A percentile compares a stretch with the other conserved stretches of the same genome.
Conservation (phyloP, 1,139 yeast species). For the Neolecta irregularis region DNA sequence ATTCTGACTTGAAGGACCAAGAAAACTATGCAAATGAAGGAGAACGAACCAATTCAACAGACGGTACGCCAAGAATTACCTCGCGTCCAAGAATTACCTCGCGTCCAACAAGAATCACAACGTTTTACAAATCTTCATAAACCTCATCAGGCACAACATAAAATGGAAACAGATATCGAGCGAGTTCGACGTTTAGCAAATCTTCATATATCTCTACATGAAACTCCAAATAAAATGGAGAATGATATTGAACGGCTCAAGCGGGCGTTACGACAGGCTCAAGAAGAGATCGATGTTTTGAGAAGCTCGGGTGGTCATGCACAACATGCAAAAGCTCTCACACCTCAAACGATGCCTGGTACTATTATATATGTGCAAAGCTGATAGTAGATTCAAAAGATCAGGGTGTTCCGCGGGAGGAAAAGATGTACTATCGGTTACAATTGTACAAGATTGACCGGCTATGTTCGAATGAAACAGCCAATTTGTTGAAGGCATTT, state of each 20-base stretch:
- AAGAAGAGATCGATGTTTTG: not conserved
- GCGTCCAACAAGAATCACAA: not conserved
- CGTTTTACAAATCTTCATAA: not conserved
- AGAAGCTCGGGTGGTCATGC: not conserved
- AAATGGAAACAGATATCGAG: not conserved
- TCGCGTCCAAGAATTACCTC: not conserved
- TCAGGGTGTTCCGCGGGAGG: conserved; percentile 3
- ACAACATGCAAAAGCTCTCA: conserved; percentile 7
- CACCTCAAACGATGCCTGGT: conserved; percentile 9
- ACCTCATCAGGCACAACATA: not conserved
- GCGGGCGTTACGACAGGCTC: conserved; percentile 1
- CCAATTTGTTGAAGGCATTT: conserved; percentile 10
- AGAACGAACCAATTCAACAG: not conserved
- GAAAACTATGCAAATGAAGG: not conserved
- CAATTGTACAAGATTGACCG: conserved; percentile 10
- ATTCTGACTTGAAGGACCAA: not conserved
- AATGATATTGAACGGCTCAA: conserved; percentile 6
- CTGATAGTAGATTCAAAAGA: too few species aligned
- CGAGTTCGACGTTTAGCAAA: not conserved
- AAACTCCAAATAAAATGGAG: conserved; percentile 1
- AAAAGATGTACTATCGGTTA: conserved; percentile 10
- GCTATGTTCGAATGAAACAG: conserved; percentile 9
- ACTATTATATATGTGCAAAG: too few species aligned
- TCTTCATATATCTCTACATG: not conserved
- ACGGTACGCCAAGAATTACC: not conserved